Conservation (phyloP, 2,329 filamentous ascomycete species). For the Ceratocystis lukuohia region DNA sequence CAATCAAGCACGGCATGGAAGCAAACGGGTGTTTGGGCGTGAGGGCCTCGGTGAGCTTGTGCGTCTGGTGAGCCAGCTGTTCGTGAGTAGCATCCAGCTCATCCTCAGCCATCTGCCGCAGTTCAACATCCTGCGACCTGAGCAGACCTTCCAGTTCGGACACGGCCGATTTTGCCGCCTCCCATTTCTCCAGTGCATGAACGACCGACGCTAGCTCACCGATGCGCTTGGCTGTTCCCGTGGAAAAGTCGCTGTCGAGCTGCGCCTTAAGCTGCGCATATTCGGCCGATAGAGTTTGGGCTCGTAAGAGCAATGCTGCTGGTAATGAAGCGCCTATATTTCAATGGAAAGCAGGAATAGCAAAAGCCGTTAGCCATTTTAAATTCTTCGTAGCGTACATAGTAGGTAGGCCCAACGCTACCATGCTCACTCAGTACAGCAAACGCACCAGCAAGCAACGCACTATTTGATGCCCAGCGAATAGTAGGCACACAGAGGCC, state of each 20-base stretch:
- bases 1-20: slow-evolving; percentile 75
- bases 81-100: slow-evolving; percentile 57
- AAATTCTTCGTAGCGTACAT: background rate
- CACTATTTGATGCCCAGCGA: slow-evolving; percentile 6
- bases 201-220: slow-evolving; percentile 49
- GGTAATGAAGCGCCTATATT: slow-evolving; percentile 25
- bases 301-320: slow-evolving; percentile 45
- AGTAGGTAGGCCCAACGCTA: background rate
- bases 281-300: slow-evolving; percentile 43
- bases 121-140: slow-evolving; percentile 42
- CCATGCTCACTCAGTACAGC: background rate
- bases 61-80: slow-evolving; percentile 49
- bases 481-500: background rate
- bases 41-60: slow-evolving; percentile 59
- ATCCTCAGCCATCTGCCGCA: slow-evolving; percentile 65
- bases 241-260: slow-evolving; percentile 43
- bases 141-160: slow-evolving; percentile 41
- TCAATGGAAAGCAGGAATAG: background rate
- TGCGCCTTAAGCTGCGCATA: slow-evolving; percentile 40
- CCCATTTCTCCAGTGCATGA: slow-evolving; percentile 44
- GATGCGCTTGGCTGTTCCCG: slow-evolving; percentile 42
- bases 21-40: slow-evolving; percentile 85
- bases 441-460: background rate
- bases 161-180: slow-evolving; percentile 39
- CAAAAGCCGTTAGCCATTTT: background rate